These are phyloP conservation scores for Nicotiana undulata DNA, from an alignment of 257 asterid genomes.

Conservation along the genomic window DNA sequence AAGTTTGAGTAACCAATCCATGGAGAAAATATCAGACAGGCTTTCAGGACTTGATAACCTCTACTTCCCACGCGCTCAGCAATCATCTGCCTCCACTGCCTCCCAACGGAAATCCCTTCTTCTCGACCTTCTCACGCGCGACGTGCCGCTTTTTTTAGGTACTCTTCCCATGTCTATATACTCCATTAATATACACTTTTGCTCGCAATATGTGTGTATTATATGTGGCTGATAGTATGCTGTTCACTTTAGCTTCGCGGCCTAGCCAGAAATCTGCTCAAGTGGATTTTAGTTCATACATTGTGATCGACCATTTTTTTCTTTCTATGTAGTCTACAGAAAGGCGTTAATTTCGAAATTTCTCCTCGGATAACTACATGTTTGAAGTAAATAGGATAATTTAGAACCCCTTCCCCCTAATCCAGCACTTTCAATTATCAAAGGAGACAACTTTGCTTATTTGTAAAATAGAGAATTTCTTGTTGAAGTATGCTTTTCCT, in stretches of 20 bases:
- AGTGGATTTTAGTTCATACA: neutral
- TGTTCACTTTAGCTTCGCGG: too few species aligned
- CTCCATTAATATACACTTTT: neutral
- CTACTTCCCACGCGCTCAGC: constrained; percentile 85
- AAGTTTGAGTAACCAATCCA: constrained; percentile 36
- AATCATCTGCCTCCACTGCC: constrained; percentile 53
- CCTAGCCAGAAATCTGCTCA: neutral
- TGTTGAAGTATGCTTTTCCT: neutral
- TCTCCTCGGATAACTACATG: neutral
- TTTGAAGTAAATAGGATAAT: neutral
- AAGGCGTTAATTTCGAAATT: neutral
- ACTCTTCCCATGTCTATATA: neutral
- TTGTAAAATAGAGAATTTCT: neutral
- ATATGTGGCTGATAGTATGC: neutral
- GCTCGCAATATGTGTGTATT: neutral
- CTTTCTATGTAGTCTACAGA: neutral
- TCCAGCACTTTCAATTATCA: too few species aligned
- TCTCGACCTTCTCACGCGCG: constrained; percentile 65
- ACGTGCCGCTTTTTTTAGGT: constrained; percentile 87
- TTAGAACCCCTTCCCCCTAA: too few species aligned
- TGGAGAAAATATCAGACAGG: constrained; percentile 53
- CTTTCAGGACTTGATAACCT: constrained; percentile 66
- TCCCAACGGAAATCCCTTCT: constrained; percentile 67
- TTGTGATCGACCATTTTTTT: neutral
- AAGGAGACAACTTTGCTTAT: too few species aligned